A percentile compares a stretch with the other conserved stretches of the same genome.
Conservation (phyloP, 2,329 filamentous ascomycete genomes). For the Colletotrichum tofieldiae region DNA sequence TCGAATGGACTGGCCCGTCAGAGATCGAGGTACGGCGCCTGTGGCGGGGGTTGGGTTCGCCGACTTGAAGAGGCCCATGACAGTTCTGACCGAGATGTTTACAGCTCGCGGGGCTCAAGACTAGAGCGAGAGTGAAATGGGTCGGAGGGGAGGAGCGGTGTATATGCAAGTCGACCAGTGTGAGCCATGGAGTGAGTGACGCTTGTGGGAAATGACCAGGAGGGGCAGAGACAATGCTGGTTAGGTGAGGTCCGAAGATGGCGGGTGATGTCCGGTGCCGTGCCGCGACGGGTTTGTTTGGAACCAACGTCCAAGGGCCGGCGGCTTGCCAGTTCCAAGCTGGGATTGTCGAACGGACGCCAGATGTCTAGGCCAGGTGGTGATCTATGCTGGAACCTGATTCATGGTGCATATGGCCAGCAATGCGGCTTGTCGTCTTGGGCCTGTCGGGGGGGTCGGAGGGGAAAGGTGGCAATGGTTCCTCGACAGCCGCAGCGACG, state of each 20-base stretch:
- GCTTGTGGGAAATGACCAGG: constrained; percentile 22
- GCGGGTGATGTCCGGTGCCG: constrained; percentile 35
- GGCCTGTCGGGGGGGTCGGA: constrained; percentile 22
- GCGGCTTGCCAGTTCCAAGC: constrained; percentile 13
- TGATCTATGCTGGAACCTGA: constrained; percentile 46
- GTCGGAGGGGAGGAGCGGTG: constrained; percentile 27
- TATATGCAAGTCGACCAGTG: constrained; percentile 40
- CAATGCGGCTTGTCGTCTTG: constrained; percentile 50
- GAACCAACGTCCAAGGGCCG: constrained; percentile 14
- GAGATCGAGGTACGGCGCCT: constrained; percentile 53
- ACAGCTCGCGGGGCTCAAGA: constrained; percentile 24
- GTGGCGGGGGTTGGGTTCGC: constrained; percentile 53
- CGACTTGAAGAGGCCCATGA: constrained; percentile 64
- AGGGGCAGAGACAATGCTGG: constrained; percentile 33
- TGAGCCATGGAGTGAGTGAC: constrained; percentile 32
- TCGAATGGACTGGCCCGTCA: constrained; percentile 65
- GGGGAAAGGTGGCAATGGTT: constrained; percentile 24
- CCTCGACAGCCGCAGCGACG: constrained; percentile 25
- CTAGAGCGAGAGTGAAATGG: constrained; percentile 28
- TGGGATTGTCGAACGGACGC: constrained; percentile 36
- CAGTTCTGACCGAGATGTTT: constrained; percentile 17
- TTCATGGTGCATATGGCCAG: constrained; percentile 52
- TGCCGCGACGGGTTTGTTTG: constrained; percentile 30
- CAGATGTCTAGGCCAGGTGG: constrained; percentile 39
- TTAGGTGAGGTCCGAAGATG: constrained; percentile 21